phyloP scores from a whole-genome alignment of 345 rosid genomes.

The Rubroshorea leprosula region DNA sequence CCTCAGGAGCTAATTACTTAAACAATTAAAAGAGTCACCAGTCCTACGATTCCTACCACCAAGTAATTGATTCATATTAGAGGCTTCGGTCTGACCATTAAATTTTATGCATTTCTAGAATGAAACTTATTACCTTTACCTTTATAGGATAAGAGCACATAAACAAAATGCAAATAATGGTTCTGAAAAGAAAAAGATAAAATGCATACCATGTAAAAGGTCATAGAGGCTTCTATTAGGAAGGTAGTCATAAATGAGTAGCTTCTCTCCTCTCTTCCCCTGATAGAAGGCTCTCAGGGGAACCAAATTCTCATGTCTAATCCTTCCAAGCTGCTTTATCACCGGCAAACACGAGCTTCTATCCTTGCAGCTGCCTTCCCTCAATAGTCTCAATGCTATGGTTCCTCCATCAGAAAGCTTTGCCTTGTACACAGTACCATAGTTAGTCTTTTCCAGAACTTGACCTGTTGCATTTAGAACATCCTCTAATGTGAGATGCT shows the following conservation, averaged over 20 bases:
- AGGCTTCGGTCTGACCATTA: no score
- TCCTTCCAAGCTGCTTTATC: slow-evolving; percentile 68
- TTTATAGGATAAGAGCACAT: background rate
- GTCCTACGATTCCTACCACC: no score
- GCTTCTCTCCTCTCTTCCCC: slow-evolving; percentile 96
- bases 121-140: background rate
- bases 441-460: slow-evolving; percentile 89
- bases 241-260: slow-evolving; percentile 89
- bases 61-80: no score
- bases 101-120: no score
- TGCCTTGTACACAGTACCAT: slow-evolving; percentile 94
- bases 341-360: slow-evolving; percentile 64
- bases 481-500: slow-evolving; percentile 86
- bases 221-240: slow-evolving; percentile 79
- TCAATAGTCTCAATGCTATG: slow-evolving; percentile 82
- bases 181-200: background rate
- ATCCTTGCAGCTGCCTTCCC: slow-evolving; percentile 96
- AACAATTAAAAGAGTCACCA: no score
- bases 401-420: slow-evolving; percentile 92
- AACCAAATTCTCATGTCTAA: slow-evolving; percentile 86
- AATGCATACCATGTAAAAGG: slow-evolving; percentile 70
- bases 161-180: slow-evolving; percentile 5
- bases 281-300: slow-evolving; percentile 96
- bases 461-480: slow-evolving; percentile 97
- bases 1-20: no score